phyloP scores from a whole-genome alignment of 257 asterid genomes.

The Mitragyna speciosa region DNA sequence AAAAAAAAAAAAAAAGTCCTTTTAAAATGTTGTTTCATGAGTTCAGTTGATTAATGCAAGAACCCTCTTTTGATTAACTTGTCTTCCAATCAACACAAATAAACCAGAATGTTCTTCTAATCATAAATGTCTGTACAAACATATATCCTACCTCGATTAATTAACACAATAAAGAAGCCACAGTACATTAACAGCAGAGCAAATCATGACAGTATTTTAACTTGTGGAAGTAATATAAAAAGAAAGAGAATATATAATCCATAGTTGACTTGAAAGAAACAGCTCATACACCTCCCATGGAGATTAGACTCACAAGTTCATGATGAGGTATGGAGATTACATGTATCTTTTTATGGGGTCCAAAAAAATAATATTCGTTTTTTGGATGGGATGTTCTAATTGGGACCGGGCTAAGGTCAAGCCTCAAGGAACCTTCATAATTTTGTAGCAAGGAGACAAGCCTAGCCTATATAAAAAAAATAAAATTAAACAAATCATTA shows the following conservation, averaged over 20 bases:
- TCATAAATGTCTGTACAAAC: slow-evolving; percentile 8
- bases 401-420: slow-evolving; percentile 43
- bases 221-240: slow-evolving; percentile 15
- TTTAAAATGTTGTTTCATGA: background rate
- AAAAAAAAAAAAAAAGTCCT: background rate
- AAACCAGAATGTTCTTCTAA: slow-evolving; percentile 4
- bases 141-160: background rate
- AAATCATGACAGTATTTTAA: background rate
- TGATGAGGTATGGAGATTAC: slow-evolving; percentile 56
- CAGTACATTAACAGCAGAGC: background rate
- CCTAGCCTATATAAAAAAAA: background rate
- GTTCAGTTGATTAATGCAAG: background rate
- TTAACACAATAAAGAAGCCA: background rate
- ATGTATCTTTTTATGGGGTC: slow-evolving; percentile 63
- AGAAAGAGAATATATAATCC: slow-evolving; percentile 8
- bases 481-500: background rate
- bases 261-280: slow-evolving; percentile 59
- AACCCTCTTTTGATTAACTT: slow-evolving; percentile 11
- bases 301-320: slow-evolving; percentile 33
- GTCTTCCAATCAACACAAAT: slow-evolving; percentile 17
- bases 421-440: slow-evolving; percentile 43
- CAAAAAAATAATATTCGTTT: slow-evolving; percentile 18
- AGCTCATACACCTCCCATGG: slow-evolving; percentile 40
- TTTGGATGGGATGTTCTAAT: slow-evolving; percentile 32
- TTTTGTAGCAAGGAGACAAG: slow-evolving; percentile 30